phyloP scores from a whole-genome alignment of 257 asterid genomes.

The Solanum peruvianum region DNA sequence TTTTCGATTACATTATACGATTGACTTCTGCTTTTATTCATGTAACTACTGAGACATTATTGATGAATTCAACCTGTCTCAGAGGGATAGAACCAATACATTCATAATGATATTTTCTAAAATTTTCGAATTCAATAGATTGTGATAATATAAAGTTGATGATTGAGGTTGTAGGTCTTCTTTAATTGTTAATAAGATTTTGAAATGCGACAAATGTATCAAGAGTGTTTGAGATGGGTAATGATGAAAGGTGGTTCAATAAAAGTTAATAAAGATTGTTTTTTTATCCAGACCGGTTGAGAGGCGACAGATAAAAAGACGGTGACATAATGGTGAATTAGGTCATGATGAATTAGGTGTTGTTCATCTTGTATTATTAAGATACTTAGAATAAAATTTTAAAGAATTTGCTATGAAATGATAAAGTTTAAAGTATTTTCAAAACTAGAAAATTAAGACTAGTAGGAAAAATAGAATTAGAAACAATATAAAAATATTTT shows the following conservation, averaged over 20 bases:
- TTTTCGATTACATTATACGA: background rate
- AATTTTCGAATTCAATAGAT: too few relatives aligned
- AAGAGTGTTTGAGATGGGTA: background rate
- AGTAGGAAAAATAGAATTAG: too few relatives aligned
- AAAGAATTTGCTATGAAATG: too few relatives aligned
- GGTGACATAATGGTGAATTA: background rate
- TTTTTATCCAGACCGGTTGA: background rate
- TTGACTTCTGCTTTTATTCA: background rate
- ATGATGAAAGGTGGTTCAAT: background rate
- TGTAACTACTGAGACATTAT: background rate
- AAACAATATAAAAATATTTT: too few relatives aligned
- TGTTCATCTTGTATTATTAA: too few relatives aligned
- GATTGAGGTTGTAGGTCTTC: background rate
- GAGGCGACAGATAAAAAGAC: background rate
- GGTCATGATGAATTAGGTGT: background rate
- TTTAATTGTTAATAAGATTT: background rate
- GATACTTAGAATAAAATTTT: too few relatives aligned
- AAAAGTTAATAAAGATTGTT: too few relatives aligned
- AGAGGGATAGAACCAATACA: background rate
- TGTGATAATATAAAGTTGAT: background rate
- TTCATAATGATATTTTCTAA: too few relatives aligned
- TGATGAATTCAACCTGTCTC: background rate
- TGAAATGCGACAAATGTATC: background rate
- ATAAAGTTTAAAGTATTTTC: too few relatives aligned
- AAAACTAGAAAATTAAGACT: too few relatives aligned